These are phyloP conservation scores for Simplicillium sp. DNA, from an alignment of 2,329 filamentous ascomycete species.

Conservation along the genomic window DNA sequence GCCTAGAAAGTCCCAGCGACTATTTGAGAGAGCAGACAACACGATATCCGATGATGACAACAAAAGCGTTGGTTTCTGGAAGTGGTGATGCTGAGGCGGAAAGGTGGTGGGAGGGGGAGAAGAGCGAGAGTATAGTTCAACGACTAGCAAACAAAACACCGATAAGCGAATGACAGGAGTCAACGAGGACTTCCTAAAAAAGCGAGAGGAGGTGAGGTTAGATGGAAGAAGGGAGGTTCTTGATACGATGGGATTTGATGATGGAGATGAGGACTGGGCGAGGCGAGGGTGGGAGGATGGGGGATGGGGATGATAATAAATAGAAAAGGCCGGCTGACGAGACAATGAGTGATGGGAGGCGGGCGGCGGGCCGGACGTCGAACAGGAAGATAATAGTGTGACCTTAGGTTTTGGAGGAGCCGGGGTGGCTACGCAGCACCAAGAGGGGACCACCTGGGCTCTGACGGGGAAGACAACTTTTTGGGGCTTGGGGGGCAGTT, in stretches of 20 bases:
- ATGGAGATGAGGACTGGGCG: slow-evolving; percentile 11
- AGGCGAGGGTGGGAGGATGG: slow-evolving; percentile 9
- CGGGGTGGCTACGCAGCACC: background rate
- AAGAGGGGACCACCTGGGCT: slow-evolving; percentile 7
- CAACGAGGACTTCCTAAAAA: slow-evolving; percentile 61
- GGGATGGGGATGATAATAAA: slow-evolving; percentile 7
- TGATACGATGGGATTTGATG: slow-evolving; percentile 5
- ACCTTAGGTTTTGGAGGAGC: background rate
- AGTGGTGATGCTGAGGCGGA: background rate
- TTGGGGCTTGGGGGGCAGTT: too few relatives aligned
- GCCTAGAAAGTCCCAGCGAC: background rate
- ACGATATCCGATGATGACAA: background rate
- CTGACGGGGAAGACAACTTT: slow-evolving; percentile 9
- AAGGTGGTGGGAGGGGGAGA: slow-evolving; percentile 3
- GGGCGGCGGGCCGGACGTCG: background rate
- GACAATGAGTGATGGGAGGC: slow-evolving; percentile 1
- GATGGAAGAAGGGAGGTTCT: slow-evolving; percentile 40
- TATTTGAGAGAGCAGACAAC: background rate
- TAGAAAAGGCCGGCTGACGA: slow-evolving; percentile 4
- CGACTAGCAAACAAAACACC: slow-evolving; percentile 39
- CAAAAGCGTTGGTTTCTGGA: background rate
- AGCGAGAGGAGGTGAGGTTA: slow-evolving; percentile 21
- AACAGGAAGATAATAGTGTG: background rate
- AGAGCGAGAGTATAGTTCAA: slow-evolving; percentile 28
- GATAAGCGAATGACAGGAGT: slow-evolving; percentile 66